A percentile compares a stretch with the other conserved stretches of the same genome.
Evolutionary conservation across 441 rosid species (phyloP).

Genomic region (Aleurites moluccanus): DNA sequence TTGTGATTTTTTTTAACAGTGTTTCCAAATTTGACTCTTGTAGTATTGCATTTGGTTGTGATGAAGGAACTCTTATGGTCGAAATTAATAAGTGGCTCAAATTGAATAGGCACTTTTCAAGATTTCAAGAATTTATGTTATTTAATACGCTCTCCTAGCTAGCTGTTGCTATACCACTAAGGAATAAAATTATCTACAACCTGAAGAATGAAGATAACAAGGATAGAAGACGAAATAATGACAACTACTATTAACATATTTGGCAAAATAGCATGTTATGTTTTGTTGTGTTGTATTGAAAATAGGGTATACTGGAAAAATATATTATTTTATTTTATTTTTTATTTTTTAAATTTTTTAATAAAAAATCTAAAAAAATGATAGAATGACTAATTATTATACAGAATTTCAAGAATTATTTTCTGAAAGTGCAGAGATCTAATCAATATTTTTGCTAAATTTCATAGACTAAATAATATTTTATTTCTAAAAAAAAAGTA

Average conservation of each 20-base stretch:
- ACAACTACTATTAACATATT: background rate
- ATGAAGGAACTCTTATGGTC: constrained; percentile 25
- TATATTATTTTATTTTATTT: too few species aligned
- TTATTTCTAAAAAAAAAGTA: too few species aligned
- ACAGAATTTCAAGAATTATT: too few species aligned
- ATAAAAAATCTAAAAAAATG: too few species aligned
- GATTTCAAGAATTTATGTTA: background rate
- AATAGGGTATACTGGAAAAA: too few species aligned
- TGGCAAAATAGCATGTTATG: too few species aligned
- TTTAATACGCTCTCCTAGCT: background rate
- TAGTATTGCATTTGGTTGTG: constrained; percentile 32
- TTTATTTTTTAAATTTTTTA: too few species aligned
- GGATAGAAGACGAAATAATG: background rate
- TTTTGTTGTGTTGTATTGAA: background rate
- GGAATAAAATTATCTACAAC: background rate
- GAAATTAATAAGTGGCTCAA: background rate
- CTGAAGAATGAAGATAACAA: background rate
- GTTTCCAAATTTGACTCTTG: background rate
- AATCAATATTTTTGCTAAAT: too few species aligned
- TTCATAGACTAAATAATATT: too few species aligned
- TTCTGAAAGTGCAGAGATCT: too few species aligned
- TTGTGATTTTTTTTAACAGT: background rate
- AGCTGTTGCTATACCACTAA: background rate
- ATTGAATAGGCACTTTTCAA: background rate
- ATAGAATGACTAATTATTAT: too few species aligned